phyloP scores from a whole-genome alignment of 1,139 yeast genomes.

The Saccharomyces pastorianus region DNA sequence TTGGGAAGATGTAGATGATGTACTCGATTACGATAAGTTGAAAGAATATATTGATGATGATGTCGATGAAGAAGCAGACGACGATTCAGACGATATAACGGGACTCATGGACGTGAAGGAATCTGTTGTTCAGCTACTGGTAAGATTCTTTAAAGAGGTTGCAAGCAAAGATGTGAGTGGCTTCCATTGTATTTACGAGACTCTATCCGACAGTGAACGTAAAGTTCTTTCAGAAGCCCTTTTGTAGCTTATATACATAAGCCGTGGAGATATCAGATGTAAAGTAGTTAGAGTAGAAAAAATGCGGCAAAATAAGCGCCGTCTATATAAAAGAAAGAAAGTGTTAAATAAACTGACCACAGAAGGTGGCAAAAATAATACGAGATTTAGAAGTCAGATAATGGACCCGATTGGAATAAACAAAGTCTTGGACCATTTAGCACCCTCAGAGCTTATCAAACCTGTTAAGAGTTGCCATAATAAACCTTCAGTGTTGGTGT shows the following conservation, averaged over 20 bases:
- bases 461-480: conserved; percentile 8
- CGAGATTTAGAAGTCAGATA: background rate
- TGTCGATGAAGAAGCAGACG: conserved; percentile 23
- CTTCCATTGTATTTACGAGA: conserved; percentile 48
- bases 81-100: conserved; percentile 32
- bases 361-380: background rate
- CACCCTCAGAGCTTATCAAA: conserved; percentile 10
- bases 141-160: conserved; percentile 58
- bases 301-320: conserved; percentile 1
- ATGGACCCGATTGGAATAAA: conserved; percentile 3
- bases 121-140: conserved; percentile 39
- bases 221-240: conserved; percentile 43
- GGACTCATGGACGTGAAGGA: conserved; percentile 14
- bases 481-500: conserved; percentile 4
- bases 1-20: conserved; percentile 81
- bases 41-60: conserved; percentile 42
- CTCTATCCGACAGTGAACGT: conserved; percentile 51
- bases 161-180: conserved; percentile 45
- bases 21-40: conserved; percentile 51
- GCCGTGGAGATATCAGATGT: background rate
- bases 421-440: conserved; percentile 8
- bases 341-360: background rate
- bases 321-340: background rate
- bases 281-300: background rate
- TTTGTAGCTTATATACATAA: conserved; percentile 13